These are phyloP conservation scores for Auriscalpium vulgare DNA, from an alignment of 768 basidiomycete genomes.

Conservation along the genomic window DNA sequence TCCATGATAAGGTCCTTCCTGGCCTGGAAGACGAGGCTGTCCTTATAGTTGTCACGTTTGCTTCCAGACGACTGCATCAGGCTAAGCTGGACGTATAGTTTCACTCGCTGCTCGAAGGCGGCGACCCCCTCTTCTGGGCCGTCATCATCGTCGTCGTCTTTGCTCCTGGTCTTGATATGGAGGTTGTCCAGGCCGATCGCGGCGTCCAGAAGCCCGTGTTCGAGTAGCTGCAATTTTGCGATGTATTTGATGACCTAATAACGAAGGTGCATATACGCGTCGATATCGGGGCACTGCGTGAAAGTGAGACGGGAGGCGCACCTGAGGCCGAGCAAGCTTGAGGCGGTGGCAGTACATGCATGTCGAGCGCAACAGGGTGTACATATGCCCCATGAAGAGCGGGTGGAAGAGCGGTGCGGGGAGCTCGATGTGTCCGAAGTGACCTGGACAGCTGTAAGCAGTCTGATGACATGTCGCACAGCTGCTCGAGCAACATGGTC, in stretches of 20 bases:
- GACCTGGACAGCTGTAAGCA: slow-evolving; percentile 94
- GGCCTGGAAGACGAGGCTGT: slow-evolving; percentile 77
- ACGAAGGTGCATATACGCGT: neutral
- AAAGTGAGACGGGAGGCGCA: slow-evolving; percentile 27
- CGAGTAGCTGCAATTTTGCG: slow-evolving; percentile 81
- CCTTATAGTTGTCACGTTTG: slow-evolving; percentile 83
- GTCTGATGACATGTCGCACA: slow-evolving; percentile 90
- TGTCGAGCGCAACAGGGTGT: slow-evolving; percentile 74
- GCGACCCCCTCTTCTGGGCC: slow-evolving; percentile 38
- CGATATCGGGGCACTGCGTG: neutral
- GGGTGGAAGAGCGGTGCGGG: slow-evolving; percentile 96
- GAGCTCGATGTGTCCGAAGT: slow-evolving; percentile 96
- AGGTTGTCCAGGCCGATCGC: slow-evolving; percentile 72
- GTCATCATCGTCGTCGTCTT: slow-evolving; percentile 30
- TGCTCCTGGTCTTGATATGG: slow-evolving; percentile 32
- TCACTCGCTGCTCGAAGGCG: slow-evolving; percentile 54
- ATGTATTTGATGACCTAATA: slow-evolving; percentile 71
- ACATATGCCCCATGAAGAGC: slow-evolving; percentile 88
- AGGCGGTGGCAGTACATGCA: slow-evolving; percentile 96
- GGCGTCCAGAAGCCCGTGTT: slow-evolving; percentile 80
- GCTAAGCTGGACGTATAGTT: slow-evolving; percentile 55
- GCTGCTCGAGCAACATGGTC: slow-evolving; percentile 31
- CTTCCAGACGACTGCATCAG: slow-evolving; percentile 36
- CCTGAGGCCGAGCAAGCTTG: slow-evolving; percentile 68
- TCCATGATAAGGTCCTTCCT: slow-evolving; percentile 78